These are phyloP conservation scores for Amylostereum areolatum DNA, from an alignment of 1,284 basidiomycete species.

Conservation along the genomic window DNA sequence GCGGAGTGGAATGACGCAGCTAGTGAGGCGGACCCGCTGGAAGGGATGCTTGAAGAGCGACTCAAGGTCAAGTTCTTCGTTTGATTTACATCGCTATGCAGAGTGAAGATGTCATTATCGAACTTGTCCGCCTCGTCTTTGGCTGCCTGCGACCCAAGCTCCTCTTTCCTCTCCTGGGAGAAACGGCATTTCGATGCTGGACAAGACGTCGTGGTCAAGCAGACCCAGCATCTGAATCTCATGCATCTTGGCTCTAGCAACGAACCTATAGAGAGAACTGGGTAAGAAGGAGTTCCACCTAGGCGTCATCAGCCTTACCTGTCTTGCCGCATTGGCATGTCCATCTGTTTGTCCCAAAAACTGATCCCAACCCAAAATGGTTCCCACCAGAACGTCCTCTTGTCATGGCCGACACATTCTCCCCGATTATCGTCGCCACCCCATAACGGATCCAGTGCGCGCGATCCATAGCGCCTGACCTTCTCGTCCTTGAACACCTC, in stretches of 20 bases:
- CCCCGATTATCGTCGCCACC: slow-evolving; percentile 54
- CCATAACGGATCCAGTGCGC: slow-evolving; percentile 75
- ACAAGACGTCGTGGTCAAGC: slow-evolving; percentile 82
- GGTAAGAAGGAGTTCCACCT: background rate
- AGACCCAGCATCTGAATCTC: slow-evolving; percentile 92
- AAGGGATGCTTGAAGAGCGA: slow-evolving; percentile 36
- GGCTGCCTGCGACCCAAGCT: slow-evolving; percentile 18
- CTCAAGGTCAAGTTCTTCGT: slow-evolving; percentile 22
- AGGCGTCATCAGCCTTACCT: slow-evolving; percentile 36
- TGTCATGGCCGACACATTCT: slow-evolving; percentile 31
- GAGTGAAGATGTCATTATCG: slow-evolving; percentile 60
- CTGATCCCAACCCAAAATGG: slow-evolving; percentile 79
- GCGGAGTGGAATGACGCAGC: slow-evolving; percentile 28
- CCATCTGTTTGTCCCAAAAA: slow-evolving; percentile 83
- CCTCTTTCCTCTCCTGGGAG: slow-evolving; percentile 31
- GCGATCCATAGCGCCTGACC: slow-evolving; percentile 39
- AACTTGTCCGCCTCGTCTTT: slow-evolving; percentile 63
- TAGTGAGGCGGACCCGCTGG: slow-evolving; percentile 25
- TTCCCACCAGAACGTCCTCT: slow-evolving; percentile 76
- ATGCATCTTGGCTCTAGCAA: slow-evolving; percentile 89
- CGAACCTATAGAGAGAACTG: slow-evolving; percentile 49
- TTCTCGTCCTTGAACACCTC: slow-evolving; percentile 33
- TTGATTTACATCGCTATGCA: slow-evolving; percentile 29
- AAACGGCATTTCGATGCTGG: slow-evolving; percentile 79
- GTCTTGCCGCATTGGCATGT: slow-evolving; percentile 82